Evolutionary conservation across 192 early-diverging fungal genomes (phyloP).

Genomic region (Coemansia sp.): DNA sequence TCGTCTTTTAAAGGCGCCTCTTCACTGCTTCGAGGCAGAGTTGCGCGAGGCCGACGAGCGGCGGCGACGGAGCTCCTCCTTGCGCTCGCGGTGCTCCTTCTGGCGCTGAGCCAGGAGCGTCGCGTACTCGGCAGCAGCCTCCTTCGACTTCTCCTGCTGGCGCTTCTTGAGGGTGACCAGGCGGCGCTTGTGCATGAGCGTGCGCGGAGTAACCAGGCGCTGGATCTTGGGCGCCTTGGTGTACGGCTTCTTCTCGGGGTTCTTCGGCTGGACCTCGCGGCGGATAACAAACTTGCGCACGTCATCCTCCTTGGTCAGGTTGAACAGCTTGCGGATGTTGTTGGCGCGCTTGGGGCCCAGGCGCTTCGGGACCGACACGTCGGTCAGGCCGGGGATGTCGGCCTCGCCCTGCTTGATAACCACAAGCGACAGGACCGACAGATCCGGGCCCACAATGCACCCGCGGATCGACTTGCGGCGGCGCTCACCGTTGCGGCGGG

Average conservation of each 20-base stretch:
- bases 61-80: conserved; percentile 57
- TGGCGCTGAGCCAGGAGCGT: conserved; percentile 84
- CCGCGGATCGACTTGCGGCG: conserved; percentile 99
- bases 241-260: conserved; percentile 84
- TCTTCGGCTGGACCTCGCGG: conserved; percentile 85
- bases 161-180: conserved; percentile 80
- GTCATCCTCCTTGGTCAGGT: conserved; percentile 97
- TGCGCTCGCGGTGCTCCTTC: conserved; percentile 93
- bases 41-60: conserved; percentile 51
- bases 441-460: conserved; percentile 94
- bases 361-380: conserved; percentile 89
- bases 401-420: conserved; percentile 97
- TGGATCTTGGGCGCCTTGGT: conserved; percentile 97
- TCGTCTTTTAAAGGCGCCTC: conserved; percentile 4
- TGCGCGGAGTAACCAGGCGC: conserved; percentile 94
- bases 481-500: conserved; percentile 95
- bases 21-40: conserved; percentile 52
- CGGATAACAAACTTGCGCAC: conserved; percentile 99
- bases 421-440: conserved; percentile 89
- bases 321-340: conserved; percentile 99
- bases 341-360: conserved; percentile 97
- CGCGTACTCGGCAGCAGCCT: conserved; percentile 64
- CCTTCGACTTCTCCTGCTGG: conserved; percentile 72
- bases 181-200: conserved; percentile 94
- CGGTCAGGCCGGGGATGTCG: conserved; percentile 93